A percentile compares a stretch with the other conserved stretches of the same genome.
Conservation (phyloP, 2,329 filamentous ascomycete genomes). For the Scortechinia acanthostroma region DNA sequence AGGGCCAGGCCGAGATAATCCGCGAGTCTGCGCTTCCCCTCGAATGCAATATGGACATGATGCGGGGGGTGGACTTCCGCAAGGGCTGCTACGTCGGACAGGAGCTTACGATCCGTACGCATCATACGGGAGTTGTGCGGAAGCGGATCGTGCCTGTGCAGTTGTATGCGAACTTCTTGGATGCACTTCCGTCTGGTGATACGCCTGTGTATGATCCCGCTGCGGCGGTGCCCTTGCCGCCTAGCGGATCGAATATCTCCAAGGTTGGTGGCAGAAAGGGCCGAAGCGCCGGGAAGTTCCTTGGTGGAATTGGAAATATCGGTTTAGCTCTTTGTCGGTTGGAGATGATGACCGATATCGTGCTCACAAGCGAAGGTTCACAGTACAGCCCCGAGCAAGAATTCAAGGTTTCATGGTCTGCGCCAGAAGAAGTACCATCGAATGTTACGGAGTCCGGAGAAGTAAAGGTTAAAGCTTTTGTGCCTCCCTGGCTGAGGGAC, state of each 20-base stretch:
- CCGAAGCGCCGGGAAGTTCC: slow-evolving; percentile 47
- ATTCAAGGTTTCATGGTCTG: slow-evolving; percentile 30
- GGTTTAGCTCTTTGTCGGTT: slow-evolving; percentile 54
- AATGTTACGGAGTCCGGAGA: too few relatives aligned
- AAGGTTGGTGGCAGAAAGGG: slow-evolving; percentile 31
- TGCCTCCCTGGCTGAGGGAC: slow-evolving; percentile 38
- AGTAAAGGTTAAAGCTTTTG: slow-evolving; percentile 42
- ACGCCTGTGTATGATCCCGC: slow-evolving; percentile 20
- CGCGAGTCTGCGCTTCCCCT: slow-evolving; percentile 46
- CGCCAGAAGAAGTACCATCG: slow-evolving; percentile 12
- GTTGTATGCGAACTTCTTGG: slow-evolving; percentile 29
- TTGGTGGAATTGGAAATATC: slow-evolving; percentile 47
- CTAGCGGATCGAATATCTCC: slow-evolving; percentile 39
- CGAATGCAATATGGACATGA: slow-evolving; percentile 55
- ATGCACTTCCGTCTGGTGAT: slow-evolving; percentile 14
- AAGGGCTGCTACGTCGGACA: slow-evolving; percentile 64
- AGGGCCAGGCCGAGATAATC: slow-evolving; percentile 50
- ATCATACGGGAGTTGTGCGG: slow-evolving; percentile 58
- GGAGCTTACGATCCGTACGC: slow-evolving; percentile 60
- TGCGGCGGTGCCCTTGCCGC: slow-evolving; percentile 16
- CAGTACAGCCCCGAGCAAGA: slow-evolving; percentile 39
- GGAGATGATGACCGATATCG: slow-evolving; percentile 57
- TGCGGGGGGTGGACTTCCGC: slow-evolving; percentile 53
- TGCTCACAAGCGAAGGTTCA: slow-evolving; percentile 43
- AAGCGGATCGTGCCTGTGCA: slow-evolving; percentile 55